phyloP scores from a whole-genome alignment of 1,139 yeast genomes.

The Kodamaea anthophila region DNA sequence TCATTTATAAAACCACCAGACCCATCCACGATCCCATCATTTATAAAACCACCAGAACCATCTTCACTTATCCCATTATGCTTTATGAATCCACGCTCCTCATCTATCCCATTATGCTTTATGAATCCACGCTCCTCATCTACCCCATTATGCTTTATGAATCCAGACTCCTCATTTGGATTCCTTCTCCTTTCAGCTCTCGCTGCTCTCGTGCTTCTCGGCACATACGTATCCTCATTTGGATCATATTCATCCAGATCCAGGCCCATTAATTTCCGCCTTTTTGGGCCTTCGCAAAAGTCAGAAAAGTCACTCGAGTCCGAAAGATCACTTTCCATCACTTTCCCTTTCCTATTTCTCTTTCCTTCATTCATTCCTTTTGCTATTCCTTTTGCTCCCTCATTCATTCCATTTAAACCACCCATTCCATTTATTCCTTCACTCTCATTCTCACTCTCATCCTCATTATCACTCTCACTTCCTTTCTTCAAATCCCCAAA shows the following conservation, averaged over 20 bases:
- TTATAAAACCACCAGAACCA: constrained; percentile 13
- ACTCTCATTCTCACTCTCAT: constrained; percentile 5
- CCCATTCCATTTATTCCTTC: constrained; percentile 1
- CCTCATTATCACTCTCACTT: constrained; percentile 7
- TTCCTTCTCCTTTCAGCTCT: not conserved
- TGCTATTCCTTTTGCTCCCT: not conserved
- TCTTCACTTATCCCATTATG: constrained; percentile 5
- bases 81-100: constrained; percentile 3
- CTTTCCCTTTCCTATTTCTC: not conserved
- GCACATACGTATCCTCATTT: too few relatives aligned
- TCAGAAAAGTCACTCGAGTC: not conserved
- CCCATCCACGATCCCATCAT: constrained; percentile 8
- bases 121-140: constrained; percentile 2
- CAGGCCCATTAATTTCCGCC: too few relatives aligned
- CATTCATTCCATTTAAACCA: constrained; percentile 4
- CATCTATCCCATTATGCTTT: constrained; percentile 1
- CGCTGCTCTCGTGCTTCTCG: not conserved
- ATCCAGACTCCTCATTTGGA: constrained; percentile 3
- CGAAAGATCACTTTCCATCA: not conserved
- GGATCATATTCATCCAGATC: constrained; percentile 3
- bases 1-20: constrained; percentile 4
- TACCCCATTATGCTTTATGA: constrained; percentile 2
- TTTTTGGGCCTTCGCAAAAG: constrained; percentile 1
- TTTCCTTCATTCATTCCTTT: not conserved
- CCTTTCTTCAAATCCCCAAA: constrained; percentile 53